These are phyloP conservation scores for Venturiaceae sp. DNA, from an alignment of 2,329 filamentous ascomycete genomes.

Conservation along the genomic window DNA sequence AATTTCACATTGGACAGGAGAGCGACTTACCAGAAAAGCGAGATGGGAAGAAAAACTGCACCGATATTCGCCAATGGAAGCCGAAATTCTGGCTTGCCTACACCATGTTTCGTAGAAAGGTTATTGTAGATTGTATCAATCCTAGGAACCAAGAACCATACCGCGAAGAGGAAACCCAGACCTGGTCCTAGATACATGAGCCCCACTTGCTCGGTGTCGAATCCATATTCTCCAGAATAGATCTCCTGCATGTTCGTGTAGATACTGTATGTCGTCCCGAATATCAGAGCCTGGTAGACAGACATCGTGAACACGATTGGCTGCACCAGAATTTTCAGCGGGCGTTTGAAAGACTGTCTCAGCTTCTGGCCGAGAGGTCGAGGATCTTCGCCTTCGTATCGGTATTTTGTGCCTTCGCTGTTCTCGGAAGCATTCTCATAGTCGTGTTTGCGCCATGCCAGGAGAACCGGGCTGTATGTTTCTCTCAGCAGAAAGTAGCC, in stretches of 20 bases:
- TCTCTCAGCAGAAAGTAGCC: constrained; percentile 34
- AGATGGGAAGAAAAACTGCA: constrained; percentile 30
- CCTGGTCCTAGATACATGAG: constrained; percentile 36
- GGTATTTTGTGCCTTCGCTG: constrained; percentile 24
- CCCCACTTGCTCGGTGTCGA: constrained; percentile 36
- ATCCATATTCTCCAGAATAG: constrained; percentile 32
- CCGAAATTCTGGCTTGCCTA: constrained; percentile 32
- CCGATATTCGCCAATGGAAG: constrained; percentile 37
- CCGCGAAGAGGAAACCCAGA: constrained; percentile 31
- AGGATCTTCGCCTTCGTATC: constrained; percentile 32
- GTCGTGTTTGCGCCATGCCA: constrained; percentile 26
- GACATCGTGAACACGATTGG: constrained; percentile 37
- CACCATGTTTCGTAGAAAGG: constrained; percentile 29
- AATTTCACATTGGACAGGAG: too few species aligned
- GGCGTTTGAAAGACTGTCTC: constrained; percentile 26
- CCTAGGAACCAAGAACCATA: constrained; percentile 35
- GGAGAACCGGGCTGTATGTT: constrained; percentile 38
- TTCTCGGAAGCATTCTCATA: constrained; percentile 19
- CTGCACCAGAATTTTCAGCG: constrained; percentile 32
- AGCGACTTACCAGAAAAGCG: constrained; percentile 29
- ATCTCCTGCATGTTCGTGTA: constrained; percentile 40
- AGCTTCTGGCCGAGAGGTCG: constrained; percentile 27
- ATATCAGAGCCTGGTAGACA: constrained; percentile 35
- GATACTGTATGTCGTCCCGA: constrained; percentile 37
- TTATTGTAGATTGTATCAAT: constrained; percentile 39